Percentiles rank a stretch among this genome's conserved stretches.
Evolutionary conservation across 345 rosid species (phyloP).

Genomic region (Jatropha curcas): DNA sequence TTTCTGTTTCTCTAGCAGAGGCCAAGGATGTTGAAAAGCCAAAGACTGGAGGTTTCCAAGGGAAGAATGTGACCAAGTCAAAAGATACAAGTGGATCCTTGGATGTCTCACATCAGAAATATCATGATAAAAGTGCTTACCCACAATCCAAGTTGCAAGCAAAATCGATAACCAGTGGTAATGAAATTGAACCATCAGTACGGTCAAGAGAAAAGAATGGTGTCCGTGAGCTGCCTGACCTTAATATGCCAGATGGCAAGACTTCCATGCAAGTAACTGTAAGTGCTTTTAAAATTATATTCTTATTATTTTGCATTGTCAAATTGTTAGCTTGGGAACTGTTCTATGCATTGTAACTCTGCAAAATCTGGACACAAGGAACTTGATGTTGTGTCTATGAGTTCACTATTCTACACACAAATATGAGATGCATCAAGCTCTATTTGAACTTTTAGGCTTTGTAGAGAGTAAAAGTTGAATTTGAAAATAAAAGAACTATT

Average conservation of each 20-base stretch:
- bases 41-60: constrained; percentile 41
- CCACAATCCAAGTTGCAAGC: constrained; percentile 50
- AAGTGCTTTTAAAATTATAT: constrained; percentile 29
- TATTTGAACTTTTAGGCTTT: background rate
- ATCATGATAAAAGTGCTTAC: constrained; percentile 48
- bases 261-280: constrained; percentile 45
- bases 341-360: background rate
- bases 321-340: background rate
- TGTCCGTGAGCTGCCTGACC: constrained; percentile 46
- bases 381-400: background rate
- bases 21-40: constrained; percentile 52
- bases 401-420: background rate
- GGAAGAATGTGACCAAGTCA: constrained; percentile 44
- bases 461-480: background rate
- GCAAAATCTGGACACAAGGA: constrained; percentile 4
- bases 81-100: constrained; percentile 52
- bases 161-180: constrained; percentile 33
- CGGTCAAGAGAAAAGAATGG: constrained; percentile 56
- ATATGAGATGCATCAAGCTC: background rate
- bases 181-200: constrained; percentile 44
- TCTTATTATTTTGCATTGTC: background rate
- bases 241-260: constrained; percentile 59
- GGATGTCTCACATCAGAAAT: constrained; percentile 48
- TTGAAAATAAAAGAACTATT: background rate
- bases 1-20: constrained; percentile 39